Evolutionary conservation across 2,329 filamentous ascomycete genomes (phyloP).

Genomic region (Coleophoma cylindrospora): DNA sequence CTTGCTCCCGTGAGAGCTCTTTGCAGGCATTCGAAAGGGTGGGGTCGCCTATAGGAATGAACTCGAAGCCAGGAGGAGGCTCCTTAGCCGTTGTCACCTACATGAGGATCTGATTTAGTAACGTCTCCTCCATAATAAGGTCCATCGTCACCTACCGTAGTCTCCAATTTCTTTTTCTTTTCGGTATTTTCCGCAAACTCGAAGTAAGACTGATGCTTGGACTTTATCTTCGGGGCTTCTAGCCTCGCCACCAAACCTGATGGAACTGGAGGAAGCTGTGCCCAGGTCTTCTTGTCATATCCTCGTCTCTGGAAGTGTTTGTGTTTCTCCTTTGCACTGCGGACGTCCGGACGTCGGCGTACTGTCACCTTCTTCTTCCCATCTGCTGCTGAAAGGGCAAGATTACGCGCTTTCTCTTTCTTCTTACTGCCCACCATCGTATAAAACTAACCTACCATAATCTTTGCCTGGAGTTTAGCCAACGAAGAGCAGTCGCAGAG

Average conservation of each 20-base stretch:
- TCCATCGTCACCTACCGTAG: conserved; percentile 40
- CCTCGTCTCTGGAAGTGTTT: not conserved
- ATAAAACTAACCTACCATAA: conserved; percentile 9
- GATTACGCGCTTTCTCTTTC: conserved; percentile 5
- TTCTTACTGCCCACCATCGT: not conserved
- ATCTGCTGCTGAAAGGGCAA: not conserved
- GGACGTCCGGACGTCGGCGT: conserved; percentile 21
- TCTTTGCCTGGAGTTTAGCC: not conserved
- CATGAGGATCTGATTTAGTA: not conserved
- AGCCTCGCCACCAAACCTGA: conserved; percentile 25
- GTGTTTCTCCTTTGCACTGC: conserved; percentile 7
- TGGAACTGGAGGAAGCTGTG: conserved; percentile 15
- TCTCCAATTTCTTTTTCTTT: conserved; percentile 60
- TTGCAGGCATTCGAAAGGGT: conserved; percentile 57
- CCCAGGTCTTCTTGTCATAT: conserved; percentile 17
- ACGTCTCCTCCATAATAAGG: not conserved
- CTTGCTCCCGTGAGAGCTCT: conserved; percentile 56
- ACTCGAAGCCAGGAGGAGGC: conserved; percentile 57
- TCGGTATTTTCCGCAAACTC: conserved; percentile 61
- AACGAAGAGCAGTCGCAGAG: not conserved
- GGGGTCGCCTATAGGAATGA: conserved; percentile 58
- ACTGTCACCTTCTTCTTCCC: not conserved
- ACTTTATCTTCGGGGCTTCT: conserved; percentile 31
- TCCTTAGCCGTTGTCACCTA: conserved; percentile 46
- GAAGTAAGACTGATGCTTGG: conserved; percentile 55